phyloP scores from a whole-genome alignment of 2,329 filamentous ascomycete genomes.

The Stagonosporopsis chrysanthemi region DNA sequence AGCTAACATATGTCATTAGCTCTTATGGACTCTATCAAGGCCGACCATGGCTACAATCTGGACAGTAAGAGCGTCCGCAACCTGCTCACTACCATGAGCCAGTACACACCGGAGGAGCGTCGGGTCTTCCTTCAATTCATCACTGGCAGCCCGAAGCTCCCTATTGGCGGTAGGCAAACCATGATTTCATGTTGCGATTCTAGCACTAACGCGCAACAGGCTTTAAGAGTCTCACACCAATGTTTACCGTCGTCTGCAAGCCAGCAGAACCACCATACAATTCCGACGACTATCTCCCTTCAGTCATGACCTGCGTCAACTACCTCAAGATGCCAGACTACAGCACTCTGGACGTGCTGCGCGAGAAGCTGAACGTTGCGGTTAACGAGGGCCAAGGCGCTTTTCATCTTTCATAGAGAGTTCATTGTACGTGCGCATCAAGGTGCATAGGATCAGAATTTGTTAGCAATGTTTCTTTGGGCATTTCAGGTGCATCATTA shows the following conservation, averaged over 20 bases:
- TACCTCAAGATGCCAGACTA: slow-evolving; percentile 98
- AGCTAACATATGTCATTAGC: slow-evolving; percentile 61
- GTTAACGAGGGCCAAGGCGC: slow-evolving; percentile 96
- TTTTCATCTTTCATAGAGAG: slow-evolving; percentile 85
- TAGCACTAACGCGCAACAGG: slow-evolving; percentile 60
- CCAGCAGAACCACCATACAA: slow-evolving; percentile 94
- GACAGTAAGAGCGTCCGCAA: slow-evolving; percentile 96
- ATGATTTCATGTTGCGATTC: not conserved
- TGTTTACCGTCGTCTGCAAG: slow-evolving; percentile 99
- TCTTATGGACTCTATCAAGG: slow-evolving; percentile 97
- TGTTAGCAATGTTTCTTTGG: slow-evolving; percentile 14
- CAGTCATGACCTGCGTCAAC: slow-evolving; percentile 99
- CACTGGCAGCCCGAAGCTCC: slow-evolving; percentile 95
- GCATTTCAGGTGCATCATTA: slow-evolving; percentile 19
- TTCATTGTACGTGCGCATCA: slow-evolving; percentile 3
- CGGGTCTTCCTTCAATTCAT: slow-evolving; percentile 98
- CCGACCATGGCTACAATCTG: slow-evolving; percentile 98
- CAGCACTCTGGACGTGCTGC: slow-evolving; percentile 77
- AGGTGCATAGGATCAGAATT: slow-evolving; percentile 16
- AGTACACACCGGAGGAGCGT: slow-evolving; percentile 75
- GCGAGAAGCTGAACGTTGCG: slow-evolving; percentile 79
- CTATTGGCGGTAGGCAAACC: slow-evolving; percentile 82
- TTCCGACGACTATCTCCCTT: slow-evolving; percentile 97
- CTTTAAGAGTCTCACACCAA: slow-evolving; percentile 95
- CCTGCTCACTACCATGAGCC: slow-evolving; percentile 91